Conservation (phyloP, 371 early-diverging fungal genomes). For the Phascolomyces articulosus region DNA sequence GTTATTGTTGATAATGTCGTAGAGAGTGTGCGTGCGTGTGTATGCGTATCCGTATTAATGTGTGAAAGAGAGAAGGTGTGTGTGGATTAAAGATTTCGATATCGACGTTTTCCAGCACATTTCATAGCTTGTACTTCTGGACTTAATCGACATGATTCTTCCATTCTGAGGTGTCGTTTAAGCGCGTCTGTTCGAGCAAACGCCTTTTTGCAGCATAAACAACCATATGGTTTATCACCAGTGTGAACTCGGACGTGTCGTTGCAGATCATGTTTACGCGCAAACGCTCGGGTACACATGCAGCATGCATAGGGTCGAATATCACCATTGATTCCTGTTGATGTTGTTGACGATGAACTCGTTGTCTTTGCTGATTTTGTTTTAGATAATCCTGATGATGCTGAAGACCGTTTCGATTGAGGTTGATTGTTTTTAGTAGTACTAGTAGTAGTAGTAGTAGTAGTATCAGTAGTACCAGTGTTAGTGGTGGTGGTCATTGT, state of each 20-base stretch:
- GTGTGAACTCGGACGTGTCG: slow-evolving; percentile 62
- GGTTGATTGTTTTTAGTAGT: too few species aligned
- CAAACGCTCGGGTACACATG: slow-evolving; percentile 37
- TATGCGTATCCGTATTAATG: too few species aligned
- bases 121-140: slow-evolving; percentile 53
- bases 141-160: slow-evolving; percentile 49
- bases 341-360: not conserved
- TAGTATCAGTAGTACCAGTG: not conserved
- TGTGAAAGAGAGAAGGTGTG: too few species aligned
- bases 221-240: slow-evolving; percentile 64
- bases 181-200: slow-evolving; percentile 74
- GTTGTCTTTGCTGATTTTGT: too few species aligned
- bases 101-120: slow-evolving; percentile 31
- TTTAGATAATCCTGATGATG: too few species aligned
- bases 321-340: not conserved
- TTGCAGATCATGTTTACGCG: slow-evolving; percentile 51
- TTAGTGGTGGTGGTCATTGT: not conserved
- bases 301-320: slow-evolving; percentile 28
- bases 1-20: too few species aligned
- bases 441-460: not conserved
- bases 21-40: too few species aligned
- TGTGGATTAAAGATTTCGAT: slow-evolving; percentile 34
- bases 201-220: slow-evolving; percentile 58
- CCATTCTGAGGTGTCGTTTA: slow-evolving; percentile 61
- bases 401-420: too few species aligned